Evolutionary conservation across 345 rosid species (phyloP), one percentile per base, ranked within the genome.

Genomic region (Mallotus nudiflorus): DNA sequence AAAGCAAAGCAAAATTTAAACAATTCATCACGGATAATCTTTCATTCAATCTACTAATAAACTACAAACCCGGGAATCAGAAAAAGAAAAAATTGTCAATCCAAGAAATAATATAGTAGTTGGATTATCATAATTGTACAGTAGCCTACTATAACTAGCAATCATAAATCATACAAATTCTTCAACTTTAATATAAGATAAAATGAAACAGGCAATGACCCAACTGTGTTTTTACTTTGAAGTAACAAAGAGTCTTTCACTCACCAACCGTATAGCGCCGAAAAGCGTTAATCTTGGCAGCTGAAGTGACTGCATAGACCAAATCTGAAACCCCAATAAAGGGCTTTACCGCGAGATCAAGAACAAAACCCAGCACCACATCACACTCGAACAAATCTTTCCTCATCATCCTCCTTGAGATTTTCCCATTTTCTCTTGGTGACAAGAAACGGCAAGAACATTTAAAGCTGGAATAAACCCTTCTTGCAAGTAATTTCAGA

Each of bases 321-420:
- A 57, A 56, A 44, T 56, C 54, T 5, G 55, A 68, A 46, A 16
- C 72, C 16, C 51, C 64, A 11, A 68, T 60, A n/a, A 56, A 44
- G 1, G 72, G 64, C 0, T 40, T 42, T 42, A 57, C 45, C 44
- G 54, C 64, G 44, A 42, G 8, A 31, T 52, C 64, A 12, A 19
- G 44, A 45, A 57, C 64, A 20, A 68, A 45, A 28, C 45, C 52
- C 55, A 68, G 19, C 19, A 56, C 52, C 16, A 9, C 37, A 27
- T 44, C 35, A 5, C 27, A 14, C 48, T 1, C 31, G 56, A 68
- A 55, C 44, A 33, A 56, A 6, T 53, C 62, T 28, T 10, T 9
- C 37, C 52, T 18, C 37, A 4, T 54, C 4, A 0, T 18, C 48
- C 40, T 24, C 46, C 51, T 24, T 5, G 28, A 28, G 18, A 42